Base-by-base conservation (phyloP, 2,329 filamentous ascomycete genomes). In the Pseudodiploospora longispora region DNA sequence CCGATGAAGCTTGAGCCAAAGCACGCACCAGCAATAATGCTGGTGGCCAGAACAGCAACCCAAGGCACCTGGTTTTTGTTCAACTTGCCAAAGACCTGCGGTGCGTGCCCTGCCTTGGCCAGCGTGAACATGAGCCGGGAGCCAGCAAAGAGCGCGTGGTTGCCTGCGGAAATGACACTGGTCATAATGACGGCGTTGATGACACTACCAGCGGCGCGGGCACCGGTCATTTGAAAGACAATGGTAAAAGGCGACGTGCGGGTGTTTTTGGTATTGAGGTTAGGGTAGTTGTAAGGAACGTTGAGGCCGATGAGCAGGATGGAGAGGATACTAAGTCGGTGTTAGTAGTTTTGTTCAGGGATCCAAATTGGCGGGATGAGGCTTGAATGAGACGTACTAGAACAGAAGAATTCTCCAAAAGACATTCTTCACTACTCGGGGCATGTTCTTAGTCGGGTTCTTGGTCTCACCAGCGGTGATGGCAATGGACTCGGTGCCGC, bases 401-500 rank as follows among this genome's bases (percentile, higher is more conserved):
- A 79, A 78, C 6, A 78, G 64, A 4, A 78, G 48, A 42, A 80
- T 79, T 5, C 79, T 72, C 76, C 76, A 82, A 54, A 82, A 82
- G 34, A 82, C 78, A 44, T 83, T 82, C 51, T 77, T 77, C 38
- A 83, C 76, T 3, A 82, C 80, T 3, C 71, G 70, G 1, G 81
- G 81, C 31, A 84, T 63, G 44, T 72, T 82, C 50, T 70, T 72
- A 12, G 75, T 69, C 0, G 81, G 80, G 51, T 83, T 70, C 51
- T 75, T 77, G 2, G 80, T 83, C 58, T 84, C 80, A 36, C 80
- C 80, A 1, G 80, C 80, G 0, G 80, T 82, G 46, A 83, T 79
- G 41, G 78, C 79, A 40, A 83, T 81, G 31, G 73, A 77, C 58
- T 83, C 80, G 3, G 78, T 82, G 42, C 79, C 80, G 31, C 61